Evolutionary conservation across 225 moss, liverwort and hornwort species (phyloP).

Genomic region (Lunularia cruciata): DNA sequence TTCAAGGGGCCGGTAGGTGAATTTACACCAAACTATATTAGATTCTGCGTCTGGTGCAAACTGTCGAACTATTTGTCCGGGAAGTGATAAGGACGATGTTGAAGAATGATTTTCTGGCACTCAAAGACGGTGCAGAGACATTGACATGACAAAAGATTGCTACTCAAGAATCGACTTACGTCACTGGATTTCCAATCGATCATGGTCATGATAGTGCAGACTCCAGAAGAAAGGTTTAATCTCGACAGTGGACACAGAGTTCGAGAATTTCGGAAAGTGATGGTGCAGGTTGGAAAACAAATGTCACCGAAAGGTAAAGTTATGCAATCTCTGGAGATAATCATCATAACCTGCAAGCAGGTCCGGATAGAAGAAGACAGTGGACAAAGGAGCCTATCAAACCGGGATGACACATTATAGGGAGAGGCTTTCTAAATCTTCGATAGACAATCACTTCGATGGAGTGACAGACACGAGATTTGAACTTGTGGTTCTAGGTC

Average conservation of each 20-base stretch:
- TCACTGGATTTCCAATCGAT: not conserved
- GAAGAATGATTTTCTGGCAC: not conserved
- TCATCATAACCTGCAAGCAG: not conserved
- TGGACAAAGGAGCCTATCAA: not conserved
- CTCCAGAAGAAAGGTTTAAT: not conserved
- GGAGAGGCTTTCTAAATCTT: not conserved
- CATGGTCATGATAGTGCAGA: too few relatives aligned
- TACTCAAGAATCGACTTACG: not conserved
- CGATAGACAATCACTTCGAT: not conserved
- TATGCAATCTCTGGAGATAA: too few relatives aligned
- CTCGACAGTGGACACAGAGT: not conserved
- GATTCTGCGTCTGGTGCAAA: not conserved
- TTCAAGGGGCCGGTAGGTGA: not conserved
- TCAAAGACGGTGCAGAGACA: not conserved
- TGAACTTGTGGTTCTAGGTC: not conserved
- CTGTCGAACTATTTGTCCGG: not conserved
- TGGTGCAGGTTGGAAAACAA: not conserved
- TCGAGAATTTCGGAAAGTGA: not conserved
- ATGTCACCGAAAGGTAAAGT: not conserved
- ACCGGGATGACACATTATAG: not conserved
- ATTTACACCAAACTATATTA: too few relatives aligned
- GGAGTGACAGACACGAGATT: not conserved
- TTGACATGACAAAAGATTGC: too few relatives aligned
- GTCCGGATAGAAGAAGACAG: not conserved
- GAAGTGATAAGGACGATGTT: not conserved